Conservation (phyloP, 1,284 basidiomycete species). For the Sporisorium reilianum region DNA sequence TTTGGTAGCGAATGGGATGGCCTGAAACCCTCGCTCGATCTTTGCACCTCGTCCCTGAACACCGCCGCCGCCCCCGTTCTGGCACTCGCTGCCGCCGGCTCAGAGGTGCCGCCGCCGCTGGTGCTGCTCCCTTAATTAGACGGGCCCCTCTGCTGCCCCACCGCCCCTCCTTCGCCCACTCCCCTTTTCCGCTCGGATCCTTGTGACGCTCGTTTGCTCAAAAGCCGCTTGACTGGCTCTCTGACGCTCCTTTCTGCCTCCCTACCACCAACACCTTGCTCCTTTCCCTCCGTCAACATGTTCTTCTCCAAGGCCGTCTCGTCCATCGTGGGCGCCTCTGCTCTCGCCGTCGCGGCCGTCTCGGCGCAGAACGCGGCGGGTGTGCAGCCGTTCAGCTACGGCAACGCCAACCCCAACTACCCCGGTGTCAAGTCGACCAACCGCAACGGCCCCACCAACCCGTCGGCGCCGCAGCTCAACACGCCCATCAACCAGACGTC, state of each 20-base stretch:
- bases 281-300: constrained; percentile 18
- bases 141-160: too few species aligned
- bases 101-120: constrained; percentile 4
- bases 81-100: constrained; percentile 11
- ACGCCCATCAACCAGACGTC: constrained; percentile 68
- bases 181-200: not conserved
- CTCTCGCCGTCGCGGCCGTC: constrained; percentile 27
- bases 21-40: constrained; percentile 6
- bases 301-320: constrained; percentile 48
- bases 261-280: not conserved
- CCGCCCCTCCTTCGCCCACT: not conserved
- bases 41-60: constrained; percentile 2
- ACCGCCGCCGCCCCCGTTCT: not conserved
- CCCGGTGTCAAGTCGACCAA: constrained; percentile 55
- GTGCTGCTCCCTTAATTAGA: not conserved
- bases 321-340: constrained; percentile 35
- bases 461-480: constrained; percentile 53
- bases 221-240: constrained; percentile 8
- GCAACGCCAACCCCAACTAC: constrained; percentile 53
- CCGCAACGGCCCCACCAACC: constrained; percentile 64
- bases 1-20: not conserved
- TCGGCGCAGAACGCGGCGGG: constrained; percentile 16
- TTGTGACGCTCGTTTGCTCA: constrained; percentile 3
- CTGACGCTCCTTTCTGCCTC: not conserved
- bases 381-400: constrained; percentile 58